Base-by-base conservation (phyloP, 1,284 basidiomycete species). In the Ceratobasidium theobromae region DNA sequence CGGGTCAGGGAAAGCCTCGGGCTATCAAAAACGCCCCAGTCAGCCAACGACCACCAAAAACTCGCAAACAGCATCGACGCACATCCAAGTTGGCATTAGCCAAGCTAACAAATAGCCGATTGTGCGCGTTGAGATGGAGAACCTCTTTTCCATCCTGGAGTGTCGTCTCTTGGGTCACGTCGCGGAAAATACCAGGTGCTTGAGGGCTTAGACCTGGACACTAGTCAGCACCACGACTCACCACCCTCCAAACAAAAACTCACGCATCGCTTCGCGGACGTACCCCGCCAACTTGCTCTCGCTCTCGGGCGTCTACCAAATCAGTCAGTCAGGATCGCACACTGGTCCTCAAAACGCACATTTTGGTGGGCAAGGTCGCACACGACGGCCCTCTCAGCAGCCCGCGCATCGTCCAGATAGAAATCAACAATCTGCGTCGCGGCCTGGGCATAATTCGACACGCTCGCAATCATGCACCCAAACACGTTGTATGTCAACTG, bases 251-350 rank as follows among this genome's bases (percentile, higher is more conserved):
- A 58, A 40, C 65, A 25, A 54, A 35, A 65, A 78, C 82, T 72
- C 68, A 82, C 83, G 75, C 62, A 88, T 74, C 9, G 84, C 86
- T 68, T 82, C 80, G 58, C 78, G 77, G 16, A 86, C 77, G 70
- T 82, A 81, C 8, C 64, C 72, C 75, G 82, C 77, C 16, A 85
- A 70, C 64, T 75, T 73, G 2, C 67, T 69, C 11, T 73, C 70
- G 8, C 58, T 53, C 64, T 69, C 67, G 14, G 69, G 57, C 23
- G 67, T 67, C 35, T 67, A 32, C n/a, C 21, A 32, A 14, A 32
- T 38, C 16, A n/a, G 51, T 12, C 51, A 35, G 8, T 41, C 38
- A 25, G 30, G 43, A 25, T 33, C 12, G 32, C 12, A 30, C n/a
- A 11, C n/a, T n/a, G n/a, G n/a, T n/a, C 6, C 18, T 9, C 49